Base-by-base conservation (phyloP, 768 basidiomycete species). In the Stropharia rugosoannulata region DNA sequence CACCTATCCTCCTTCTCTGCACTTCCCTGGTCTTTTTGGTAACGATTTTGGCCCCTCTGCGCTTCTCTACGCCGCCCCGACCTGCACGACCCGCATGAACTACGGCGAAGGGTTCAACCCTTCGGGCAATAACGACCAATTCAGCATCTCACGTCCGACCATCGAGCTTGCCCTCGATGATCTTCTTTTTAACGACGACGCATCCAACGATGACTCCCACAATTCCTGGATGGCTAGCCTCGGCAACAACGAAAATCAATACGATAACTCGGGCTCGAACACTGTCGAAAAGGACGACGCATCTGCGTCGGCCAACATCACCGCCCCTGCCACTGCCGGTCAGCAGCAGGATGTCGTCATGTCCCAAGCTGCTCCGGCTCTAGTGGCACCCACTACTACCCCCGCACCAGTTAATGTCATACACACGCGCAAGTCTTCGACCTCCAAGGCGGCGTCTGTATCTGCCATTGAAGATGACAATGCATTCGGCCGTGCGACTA, bases 91-190 rank as follows among this genome's bases (percentile, higher is more conserved):
- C 58, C 68, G 79, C 52, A 81, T 86, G 81, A 89, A 84, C 64
- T 92, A 92, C 68, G 90, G 89, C 51, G 90, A 92, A 71, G 89
- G 85, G 46, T 76, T 85, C 63, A 81, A 73, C 64, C 66, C 74
- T 56, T 72, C 75, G 58, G 70, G 71, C 39, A 65, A 67, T 55
- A 74, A 80, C 19, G 80, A 83, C 54, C 72, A 77, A 35, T 81
- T 90, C 64, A 80, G 79, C 69, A 84, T 93, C 58, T 68, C 74
- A 8, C 84, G 90, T 10, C 92, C 90, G 0, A 93, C 92, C 41
- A 92, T 93, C 64, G 90, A 93, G 66, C 82, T 93, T 25, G 86
- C 88, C 4, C 80, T 93, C n/a, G 90, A 94, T 61, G 90, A 94
- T 58, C 78, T 93, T 56, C 80, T 93, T 57, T 77, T 79, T 58